Evolutionary conservation across 2,329 filamentous ascomycete species (phyloP).

Genomic region (Tolypocladium album): DNA sequence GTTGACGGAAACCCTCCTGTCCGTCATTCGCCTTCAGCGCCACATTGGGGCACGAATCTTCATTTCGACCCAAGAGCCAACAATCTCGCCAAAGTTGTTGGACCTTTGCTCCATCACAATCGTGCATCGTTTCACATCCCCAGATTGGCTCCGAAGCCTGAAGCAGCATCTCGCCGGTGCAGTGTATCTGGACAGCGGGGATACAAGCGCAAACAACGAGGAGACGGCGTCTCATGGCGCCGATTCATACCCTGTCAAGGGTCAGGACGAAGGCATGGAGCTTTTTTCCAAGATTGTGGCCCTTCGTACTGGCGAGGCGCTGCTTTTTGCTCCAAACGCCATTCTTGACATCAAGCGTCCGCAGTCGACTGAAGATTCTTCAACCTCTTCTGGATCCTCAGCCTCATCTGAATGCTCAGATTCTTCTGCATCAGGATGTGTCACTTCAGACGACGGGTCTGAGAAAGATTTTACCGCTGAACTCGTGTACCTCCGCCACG

Average conservation of each 20-base stretch:
- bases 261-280: slow-evolving; percentile 7
- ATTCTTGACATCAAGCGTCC: slow-evolving; percentile 12
- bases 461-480: not conserved
- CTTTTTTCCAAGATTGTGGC: slow-evolving; percentile 31
- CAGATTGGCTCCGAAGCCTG: slow-evolving; percentile 45
- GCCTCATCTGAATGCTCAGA: no score
- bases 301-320: slow-evolving; percentile 31
- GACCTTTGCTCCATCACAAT: slow-evolving; percentile 63
- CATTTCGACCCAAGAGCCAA: slow-evolving; percentile 70
- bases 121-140: slow-evolving; percentile 61
- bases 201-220: not conserved
- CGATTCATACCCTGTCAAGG: no score
- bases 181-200: not conserved
- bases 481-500: slow-evolving; percentile 18
- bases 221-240: not conserved
- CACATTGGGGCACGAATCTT: slow-evolving; percentile 57
- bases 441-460: not conserved
- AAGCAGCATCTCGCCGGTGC: slow-evolving; percentile 32
- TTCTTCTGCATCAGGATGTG: not conserved
- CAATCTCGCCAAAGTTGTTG: slow-evolving; percentile 55
- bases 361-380: no score
- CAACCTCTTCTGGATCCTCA: not conserved
- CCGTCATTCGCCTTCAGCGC: slow-evolving; percentile 58
- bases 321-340: slow-evolving; percentile 35
- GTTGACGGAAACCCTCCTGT: slow-evolving; percentile 52